Evolutionary conservation across 2,329 filamentous ascomycete species (phyloP).

Genomic region (Chalaropsis thielavioides): DNA sequence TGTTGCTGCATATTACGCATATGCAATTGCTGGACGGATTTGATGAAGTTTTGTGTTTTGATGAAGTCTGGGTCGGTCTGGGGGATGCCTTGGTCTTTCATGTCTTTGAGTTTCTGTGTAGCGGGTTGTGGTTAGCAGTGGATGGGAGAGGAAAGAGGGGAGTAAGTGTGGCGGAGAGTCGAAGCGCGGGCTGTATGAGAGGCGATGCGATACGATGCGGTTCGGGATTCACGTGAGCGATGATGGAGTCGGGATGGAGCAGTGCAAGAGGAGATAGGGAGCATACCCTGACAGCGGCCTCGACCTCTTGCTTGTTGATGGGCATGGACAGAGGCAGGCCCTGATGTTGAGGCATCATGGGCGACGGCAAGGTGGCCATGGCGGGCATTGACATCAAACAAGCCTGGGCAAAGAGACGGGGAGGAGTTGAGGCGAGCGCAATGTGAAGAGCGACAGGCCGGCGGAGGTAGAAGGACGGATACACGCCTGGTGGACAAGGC

Average conservation of each 20-base stretch:
- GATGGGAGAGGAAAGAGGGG: neutral
- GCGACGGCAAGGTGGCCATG: slow-evolving; percentile 17
- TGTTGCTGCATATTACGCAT: slow-evolving; percentile 37
- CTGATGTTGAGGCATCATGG: slow-evolving; percentile 16
- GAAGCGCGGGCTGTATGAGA: no score
- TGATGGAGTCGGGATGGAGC: no score
- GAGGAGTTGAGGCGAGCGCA: neutral
- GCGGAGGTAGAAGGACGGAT: neutral
- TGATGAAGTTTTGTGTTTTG: slow-evolving; percentile 63
- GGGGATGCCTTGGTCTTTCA: slow-evolving; percentile 74
- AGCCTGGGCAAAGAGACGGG: neutral
- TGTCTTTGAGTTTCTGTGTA: slow-evolving; percentile 66
- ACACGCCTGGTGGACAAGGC: no score
- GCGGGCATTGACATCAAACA: slow-evolving; percentile 9
- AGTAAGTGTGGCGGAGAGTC: no score
- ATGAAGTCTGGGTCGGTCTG: slow-evolving; percentile 75
- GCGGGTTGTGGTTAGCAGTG: neutral
- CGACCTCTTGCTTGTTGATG: slow-evolving; percentile 14
- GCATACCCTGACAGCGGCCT: slow-evolving; percentile 15
- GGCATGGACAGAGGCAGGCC: slow-evolving; percentile 7
- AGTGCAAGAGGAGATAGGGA: no score
- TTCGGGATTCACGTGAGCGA: no score
- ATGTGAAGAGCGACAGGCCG: neutral
- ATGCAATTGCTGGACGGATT: slow-evolving; percentile 53
- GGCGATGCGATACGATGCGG: no score